phyloP scores from a whole-genome alignment of 768 basidiomycete species.

The Termitomyces sp. region DNA sequence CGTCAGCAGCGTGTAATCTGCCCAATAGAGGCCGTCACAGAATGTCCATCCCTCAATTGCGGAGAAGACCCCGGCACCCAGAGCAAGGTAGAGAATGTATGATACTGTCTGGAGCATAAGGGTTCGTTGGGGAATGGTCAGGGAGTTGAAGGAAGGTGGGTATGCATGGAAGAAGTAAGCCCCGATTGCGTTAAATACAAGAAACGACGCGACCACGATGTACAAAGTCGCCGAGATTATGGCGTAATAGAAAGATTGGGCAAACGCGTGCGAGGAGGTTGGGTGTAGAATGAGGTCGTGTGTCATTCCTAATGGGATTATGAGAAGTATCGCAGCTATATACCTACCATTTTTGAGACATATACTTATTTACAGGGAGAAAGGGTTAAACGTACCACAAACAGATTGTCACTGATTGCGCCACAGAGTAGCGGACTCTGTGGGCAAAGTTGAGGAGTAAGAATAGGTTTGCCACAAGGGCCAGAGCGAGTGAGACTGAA shows the following conservation, averaged over 20 bases:
- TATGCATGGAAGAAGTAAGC: conserved; percentile 32
- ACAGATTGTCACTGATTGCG: conserved; percentile 33
- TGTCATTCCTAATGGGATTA: conserved; percentile 29
- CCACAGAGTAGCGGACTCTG: conserved; percentile 28
- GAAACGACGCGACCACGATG: conserved; percentile 17
- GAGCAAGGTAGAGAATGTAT: conserved; percentile 35
- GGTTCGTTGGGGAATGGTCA: conserved; percentile 37
- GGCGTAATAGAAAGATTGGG: conserved; percentile 37
- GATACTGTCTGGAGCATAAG: conserved; percentile 40
- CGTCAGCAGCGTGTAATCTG: conserved; percentile 39
- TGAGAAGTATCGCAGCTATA: conserved; percentile 29
- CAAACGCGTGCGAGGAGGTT: conserved; percentile 18
- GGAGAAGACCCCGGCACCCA: conserved; percentile 35
- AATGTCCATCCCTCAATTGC: conserved; percentile 33
- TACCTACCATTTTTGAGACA: conserved; percentile 24
- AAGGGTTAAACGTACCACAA: conserved; percentile 24
- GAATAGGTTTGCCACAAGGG: conserved; percentile 30
- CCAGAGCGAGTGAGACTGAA: conserved; percentile 27
- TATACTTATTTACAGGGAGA: not conserved
- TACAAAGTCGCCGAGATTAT: conserved; percentile 29
- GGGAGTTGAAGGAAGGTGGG: conserved; percentile 30
- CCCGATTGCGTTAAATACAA: conserved; percentile 23
- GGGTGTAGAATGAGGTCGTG: conserved; percentile 12
- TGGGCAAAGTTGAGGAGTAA: conserved; percentile 37
- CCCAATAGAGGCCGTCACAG: conserved; percentile 38